Percentiles rank a stretch among this genome's conserved stretches.
These are phyloP conservation scores for Handroanthus guayacan DNA, from an alignment of 257 asterid genomes.

Conservation along the genomic window DNA sequence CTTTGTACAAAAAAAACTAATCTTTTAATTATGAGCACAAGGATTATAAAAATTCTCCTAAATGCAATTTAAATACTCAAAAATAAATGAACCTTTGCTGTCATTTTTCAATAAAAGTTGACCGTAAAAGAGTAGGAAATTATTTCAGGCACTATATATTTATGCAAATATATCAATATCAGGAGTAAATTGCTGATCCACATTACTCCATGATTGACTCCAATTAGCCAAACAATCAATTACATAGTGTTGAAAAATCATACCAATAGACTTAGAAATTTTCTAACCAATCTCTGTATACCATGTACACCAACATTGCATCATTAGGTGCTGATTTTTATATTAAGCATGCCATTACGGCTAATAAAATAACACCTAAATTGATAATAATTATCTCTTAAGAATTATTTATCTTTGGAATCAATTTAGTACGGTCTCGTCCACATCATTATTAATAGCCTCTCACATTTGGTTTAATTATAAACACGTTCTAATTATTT, in stretches of 20 bases:
- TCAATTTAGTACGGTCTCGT: background rate
- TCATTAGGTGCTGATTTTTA: slow-evolving; percentile 28
- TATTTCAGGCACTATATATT: slow-evolving; percentile 16
- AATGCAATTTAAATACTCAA: slow-evolving; percentile 28
- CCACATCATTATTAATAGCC: slow-evolving; percentile 2
- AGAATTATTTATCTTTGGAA: background rate
- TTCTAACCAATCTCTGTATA: slow-evolving; percentile 39
- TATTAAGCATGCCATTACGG: background rate
- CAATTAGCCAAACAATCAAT: slow-evolving; percentile 10
- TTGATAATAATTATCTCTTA: background rate
- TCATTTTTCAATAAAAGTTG: slow-evolving; percentile 33
- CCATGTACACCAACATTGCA: slow-evolving; percentile 43
- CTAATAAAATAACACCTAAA: background rate
- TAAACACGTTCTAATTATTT: too few species aligned
- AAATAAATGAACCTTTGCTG: slow-evolving; percentile 21
- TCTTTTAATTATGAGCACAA: background rate
- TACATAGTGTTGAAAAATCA: slow-evolving; percentile 19
- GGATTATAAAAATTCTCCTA: background rate
- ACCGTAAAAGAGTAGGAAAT: slow-evolving; percentile 22
- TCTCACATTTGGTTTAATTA: too few species aligned
- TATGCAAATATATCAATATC: slow-evolving; percentile 34
- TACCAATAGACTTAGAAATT: background rate
- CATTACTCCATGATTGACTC: slow-evolving; percentile 36
- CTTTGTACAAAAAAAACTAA: too few species aligned
- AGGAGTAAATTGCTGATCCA: slow-evolving; percentile 40